Evolutionary conservation across 2,329 filamentous ascomycete genomes (phyloP), one percentile per base, ranked within the genome.

Genomic region (Sclerotinia glacialis): DNA sequence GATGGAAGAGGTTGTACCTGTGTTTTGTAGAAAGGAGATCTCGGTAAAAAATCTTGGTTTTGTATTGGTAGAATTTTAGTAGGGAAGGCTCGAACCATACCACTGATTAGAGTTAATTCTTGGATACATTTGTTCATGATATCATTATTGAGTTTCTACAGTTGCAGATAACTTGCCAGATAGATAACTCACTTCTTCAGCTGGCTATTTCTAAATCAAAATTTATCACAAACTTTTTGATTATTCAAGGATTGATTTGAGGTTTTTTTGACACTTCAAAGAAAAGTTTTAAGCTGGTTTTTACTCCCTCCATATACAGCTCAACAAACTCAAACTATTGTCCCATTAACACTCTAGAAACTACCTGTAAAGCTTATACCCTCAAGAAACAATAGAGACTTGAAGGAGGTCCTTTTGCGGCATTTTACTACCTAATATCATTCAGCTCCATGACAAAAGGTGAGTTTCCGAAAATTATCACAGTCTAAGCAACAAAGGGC

Each of bases 1-100:
- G n/a, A 8, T 49, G 12, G n/a, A 26, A 40, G n/a, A 7, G 21
- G 5, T 49, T n/a, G 26, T 23, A 18, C 18, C 31, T 44, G 40
- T 44, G 11, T 54, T 54, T 18, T 37, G n/a, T 26, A 23, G 42
- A 59, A 47, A 61, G 58, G 58, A 47, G 58, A 40, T 61, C n/a
- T 61, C 58, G 58, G 58, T 8, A 49, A 44, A 31, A 1, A 14
- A 8, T 37, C 31, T 47, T 26, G 28, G 44, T 40, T 11, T 50
- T 49, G 14, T 61, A 26, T 49, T 61, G n/a, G 58, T 4, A 26
- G 31, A 12, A 21, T 21, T 37, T 37, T 60, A n/a, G n/a, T 1
- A 7, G 12, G 31, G 46, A 46, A 61, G 37, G 44, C 9, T 18
- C 37, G 28, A 23, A 40, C 28, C 8, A 8, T 37, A 26, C 3